Percentiles rank a stretch among this genome's conserved stretches.
These are phyloP conservation scores for Aureobasidium sp. DNA, from an alignment of 2,329 filamentous ascomycete genomes.

Conservation along the genomic window DNA sequence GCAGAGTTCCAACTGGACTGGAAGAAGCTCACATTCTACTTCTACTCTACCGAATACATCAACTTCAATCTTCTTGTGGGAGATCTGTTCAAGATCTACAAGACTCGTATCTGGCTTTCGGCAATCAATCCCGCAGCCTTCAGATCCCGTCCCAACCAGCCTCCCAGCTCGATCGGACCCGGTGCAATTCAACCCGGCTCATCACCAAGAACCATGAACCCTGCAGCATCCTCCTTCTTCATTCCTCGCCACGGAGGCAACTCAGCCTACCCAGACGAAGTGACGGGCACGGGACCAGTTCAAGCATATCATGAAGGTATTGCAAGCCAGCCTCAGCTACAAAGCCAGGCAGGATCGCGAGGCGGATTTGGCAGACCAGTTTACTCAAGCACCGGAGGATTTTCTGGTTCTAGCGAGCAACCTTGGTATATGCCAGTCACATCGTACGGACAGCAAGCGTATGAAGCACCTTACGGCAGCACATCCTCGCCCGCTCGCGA, in stretches of 20 bases:
- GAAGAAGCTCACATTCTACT: slow-evolving; percentile 98
- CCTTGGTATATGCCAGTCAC: slow-evolving; percentile 6
- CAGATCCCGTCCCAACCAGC: slow-evolving; percentile 31
- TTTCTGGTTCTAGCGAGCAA: not conserved
- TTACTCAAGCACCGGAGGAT: not conserved
- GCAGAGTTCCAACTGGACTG: slow-evolving; percentile 99
- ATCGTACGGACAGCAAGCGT: not conserved
- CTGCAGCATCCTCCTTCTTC: not conserved
- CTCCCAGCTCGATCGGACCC: slow-evolving; percentile 32
- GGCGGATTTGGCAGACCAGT: not conserved
- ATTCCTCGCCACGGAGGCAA: not conserved
- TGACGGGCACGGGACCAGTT: not conserved
- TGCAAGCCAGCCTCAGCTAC: slow-evolving; percentile 2
- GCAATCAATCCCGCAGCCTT: slow-evolving; percentile 97
- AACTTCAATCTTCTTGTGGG: slow-evolving; percentile 98
- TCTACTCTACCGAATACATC: slow-evolving; percentile 96
- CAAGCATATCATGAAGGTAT: not conserved
- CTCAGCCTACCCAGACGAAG: slow-evolving; percentile 8
- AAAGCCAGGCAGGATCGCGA: not conserved
- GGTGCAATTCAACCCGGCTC: slow-evolving; percentile 25
- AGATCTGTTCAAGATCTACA: slow-evolving; percentile 98
- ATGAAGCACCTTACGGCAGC: not conserved
- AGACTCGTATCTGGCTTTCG: slow-evolving; percentile 99
- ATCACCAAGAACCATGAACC: slow-evolving; percentile 30
- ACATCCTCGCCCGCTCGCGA: not conserved